These are phyloP conservation scores for Oryza brachyantha DNA, from an alignment of 176 grass and related monocot species.

Conservation along the genomic window DNA sequence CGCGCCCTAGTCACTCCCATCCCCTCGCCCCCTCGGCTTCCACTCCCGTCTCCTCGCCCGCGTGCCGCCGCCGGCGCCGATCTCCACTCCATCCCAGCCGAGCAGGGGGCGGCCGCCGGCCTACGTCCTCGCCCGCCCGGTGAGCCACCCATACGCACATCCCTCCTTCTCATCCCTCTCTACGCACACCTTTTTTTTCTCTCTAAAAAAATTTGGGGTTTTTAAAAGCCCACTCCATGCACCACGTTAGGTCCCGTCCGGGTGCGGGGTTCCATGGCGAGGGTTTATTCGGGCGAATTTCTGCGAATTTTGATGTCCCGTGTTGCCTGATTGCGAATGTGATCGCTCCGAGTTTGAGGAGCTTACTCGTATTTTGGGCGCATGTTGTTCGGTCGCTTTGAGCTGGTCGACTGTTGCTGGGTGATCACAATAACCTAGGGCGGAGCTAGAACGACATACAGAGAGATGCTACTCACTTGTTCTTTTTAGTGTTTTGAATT, in stretches of 20 bases:
- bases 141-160: not conserved
- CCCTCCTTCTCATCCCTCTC: not conserved
- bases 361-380: not conserved
- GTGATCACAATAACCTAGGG: not conserved
- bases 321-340: not conserved
- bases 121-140: too few species aligned
- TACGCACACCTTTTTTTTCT: not conserved
- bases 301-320: not conserved
- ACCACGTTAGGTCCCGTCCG: not conserved
- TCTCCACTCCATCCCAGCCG: too few species aligned
- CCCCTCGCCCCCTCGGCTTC: too few species aligned
- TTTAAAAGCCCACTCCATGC: not conserved
- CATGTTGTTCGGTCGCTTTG: not conserved
- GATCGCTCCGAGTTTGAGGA: not conserved
- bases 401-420: not conserved
- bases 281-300: not conserved
- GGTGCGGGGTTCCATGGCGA: not conserved
- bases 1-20: too few species aligned
- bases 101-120: too few species aligned
- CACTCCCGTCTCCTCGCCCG: too few species aligned
- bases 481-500: too few species aligned
- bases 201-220: too few species aligned
- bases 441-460: too few species aligned
- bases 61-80: not conserved
- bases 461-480: too few species aligned